A percentile compares a stretch with the other conserved stretches of the same genome.
phyloP scores from a whole-genome alignment of 2,329 filamentous ascomycete genomes.

The Alternaria metachromatica region DNA sequence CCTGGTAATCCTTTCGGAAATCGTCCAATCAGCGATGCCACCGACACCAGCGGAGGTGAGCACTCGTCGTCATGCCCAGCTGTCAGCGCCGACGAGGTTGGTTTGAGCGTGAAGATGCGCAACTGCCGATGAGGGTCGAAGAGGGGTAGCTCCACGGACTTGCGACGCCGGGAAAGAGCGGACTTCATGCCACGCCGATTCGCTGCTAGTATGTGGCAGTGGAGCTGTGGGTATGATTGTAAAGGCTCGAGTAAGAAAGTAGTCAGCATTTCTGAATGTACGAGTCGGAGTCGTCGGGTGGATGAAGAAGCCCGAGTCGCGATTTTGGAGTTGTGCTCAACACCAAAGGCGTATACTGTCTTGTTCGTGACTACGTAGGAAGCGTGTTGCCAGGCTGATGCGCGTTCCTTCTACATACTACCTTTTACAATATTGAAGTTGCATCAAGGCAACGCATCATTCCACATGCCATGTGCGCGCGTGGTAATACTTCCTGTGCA shows the following conservation, averaged over 20 bases:
- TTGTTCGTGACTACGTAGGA: not conserved
- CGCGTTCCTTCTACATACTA: not conserved
- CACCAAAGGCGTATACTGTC: not conserved
- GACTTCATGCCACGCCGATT: conserved; percentile 17
- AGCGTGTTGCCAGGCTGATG: not conserved
- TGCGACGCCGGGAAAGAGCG: conserved; percentile 14
- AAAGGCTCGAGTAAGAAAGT: conserved; percentile 25
- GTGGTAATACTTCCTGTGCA: not conserved
- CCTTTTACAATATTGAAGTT: not conserved
- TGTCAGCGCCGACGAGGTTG: not conserved
- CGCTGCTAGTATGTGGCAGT: conserved; percentile 16
- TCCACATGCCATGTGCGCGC: not conserved
- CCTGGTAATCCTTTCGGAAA: not conserved
- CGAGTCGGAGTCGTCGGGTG: not conserved
- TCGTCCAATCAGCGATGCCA: conserved; percentile 25
- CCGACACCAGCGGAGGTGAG: conserved; percentile 5
- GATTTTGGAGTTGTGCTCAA: not conserved
- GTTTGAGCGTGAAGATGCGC: conserved; percentile 1
- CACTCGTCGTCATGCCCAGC: not conserved
- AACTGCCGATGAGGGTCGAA: conserved; percentile 35
- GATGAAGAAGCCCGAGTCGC: not conserved
- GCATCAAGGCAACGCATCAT: not conserved
- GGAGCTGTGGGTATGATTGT: conserved; percentile 16
- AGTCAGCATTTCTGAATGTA: conserved; percentile 16
- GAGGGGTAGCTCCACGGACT: conserved; percentile 30